Evolutionary conservation across 2,329 filamentous ascomycete genomes (phyloP).

Genomic region (Ascosphaera acerosa): DNA sequence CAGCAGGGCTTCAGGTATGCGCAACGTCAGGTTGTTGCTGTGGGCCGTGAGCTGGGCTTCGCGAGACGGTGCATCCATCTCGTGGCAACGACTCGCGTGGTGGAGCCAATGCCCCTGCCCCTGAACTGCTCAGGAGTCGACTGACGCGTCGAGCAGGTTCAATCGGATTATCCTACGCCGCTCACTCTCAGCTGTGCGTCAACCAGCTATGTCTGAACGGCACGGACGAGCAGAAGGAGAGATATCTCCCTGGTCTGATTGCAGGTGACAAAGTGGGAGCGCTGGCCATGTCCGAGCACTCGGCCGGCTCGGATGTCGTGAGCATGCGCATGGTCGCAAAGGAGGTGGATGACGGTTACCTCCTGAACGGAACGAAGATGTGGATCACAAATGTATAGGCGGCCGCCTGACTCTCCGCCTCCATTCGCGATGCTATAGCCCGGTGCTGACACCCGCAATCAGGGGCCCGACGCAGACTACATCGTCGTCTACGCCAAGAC

Average conservation of each 20-base stretch:
- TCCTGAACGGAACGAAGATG: conserved; percentile 86
- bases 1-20: conserved; percentile 47
- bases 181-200: conserved; percentile 86
- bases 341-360: conserved; percentile 57
- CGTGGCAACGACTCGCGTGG: neutral
- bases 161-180: conserved; percentile 78
- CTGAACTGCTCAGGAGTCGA: conserved; percentile 4
- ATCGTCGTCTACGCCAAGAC: conserved; percentile 97
- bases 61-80: neutral
- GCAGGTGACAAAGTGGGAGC: conserved; percentile 62
- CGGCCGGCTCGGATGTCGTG: conserved; percentile 78
- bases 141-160: too few species aligned
- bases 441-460: conserved; percentile 6
- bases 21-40: too few species aligned
- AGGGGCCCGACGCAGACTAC: conserved; percentile 66
- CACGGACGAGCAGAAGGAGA: conserved; percentile 47
- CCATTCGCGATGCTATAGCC: conserved; percentile 1
- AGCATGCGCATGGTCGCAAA: conserved; percentile 77
- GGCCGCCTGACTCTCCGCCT: neutral
- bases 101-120: too few species aligned
- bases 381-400: conserved; percentile 75
- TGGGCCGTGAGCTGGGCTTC: too few species aligned
- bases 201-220: conserved; percentile 92
- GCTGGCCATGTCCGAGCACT: conserved; percentile 84
- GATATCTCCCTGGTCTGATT: conserved; percentile 57